Base-by-base conservation (phyloP, 805 yeast genomes). In the Candida taoyuanica region DNA sequence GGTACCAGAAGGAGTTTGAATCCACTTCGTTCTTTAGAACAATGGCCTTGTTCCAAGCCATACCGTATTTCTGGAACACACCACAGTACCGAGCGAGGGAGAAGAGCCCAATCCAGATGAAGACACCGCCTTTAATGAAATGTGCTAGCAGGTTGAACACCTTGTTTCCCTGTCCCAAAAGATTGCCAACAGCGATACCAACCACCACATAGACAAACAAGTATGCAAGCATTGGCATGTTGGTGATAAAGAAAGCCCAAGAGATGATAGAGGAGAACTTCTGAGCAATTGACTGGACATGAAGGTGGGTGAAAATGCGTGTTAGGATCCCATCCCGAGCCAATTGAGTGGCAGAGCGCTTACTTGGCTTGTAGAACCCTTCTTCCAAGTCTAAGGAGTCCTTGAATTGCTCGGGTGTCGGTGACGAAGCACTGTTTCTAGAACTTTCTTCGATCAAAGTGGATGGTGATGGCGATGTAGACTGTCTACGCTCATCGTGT, bases 91-190 rank as follows among this genome's bases (percentile, higher is more conserved):
- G 76, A 1, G 88, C 84, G 28, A 93, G 68, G n/a, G 95, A 74
- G 5, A 88, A 57, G 7, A 89, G 44, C 16, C 98, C 98, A 28
- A 84, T 64, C 5, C 70, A 46, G 42, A 87, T 70, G 56, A 91
- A 91, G 3, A 91, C 93, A 18, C 91, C 93, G 43, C 98, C 98
- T 62, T 91, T 91, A 60, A 91, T 91, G 72, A 87, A 86, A 62
- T 91, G 98, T 2, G 98, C 98, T 40, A 91, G 70, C 36, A 91
- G 61, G 51, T 86, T 87, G 65, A 86, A 91, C 12, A 89, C 81
- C 16, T 67, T 67, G 11, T 51, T 55, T 4, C 78, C 89, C 60
- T 74, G 63, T 28, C 95, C 98, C 52, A 88, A 60, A 29, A 81
- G 56, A 37, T 73, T 74, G 31, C 85, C 83, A 5, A 83, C 79